These are phyloP conservation scores for Phalaenopsis hybrid DNA, from an alignment of 116 monocot species.

Conservation along the genomic window DNA sequence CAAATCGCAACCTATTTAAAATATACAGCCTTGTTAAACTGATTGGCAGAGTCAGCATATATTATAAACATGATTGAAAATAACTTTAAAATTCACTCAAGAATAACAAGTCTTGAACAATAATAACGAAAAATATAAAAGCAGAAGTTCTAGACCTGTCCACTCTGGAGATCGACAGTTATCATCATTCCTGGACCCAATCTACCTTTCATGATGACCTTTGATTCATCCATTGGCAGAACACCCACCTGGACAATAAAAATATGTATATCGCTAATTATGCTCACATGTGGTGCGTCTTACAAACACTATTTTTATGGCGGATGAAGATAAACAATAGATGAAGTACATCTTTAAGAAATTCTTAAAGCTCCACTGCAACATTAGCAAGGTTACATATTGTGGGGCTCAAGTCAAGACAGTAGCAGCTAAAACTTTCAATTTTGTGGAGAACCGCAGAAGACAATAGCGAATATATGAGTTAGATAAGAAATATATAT, in stretches of 20 bases:
- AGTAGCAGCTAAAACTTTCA: background rate
- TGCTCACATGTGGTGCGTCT: background rate
- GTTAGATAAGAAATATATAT: too few relatives aligned
- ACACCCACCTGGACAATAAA: conserved; percentile 75
- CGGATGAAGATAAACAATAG: too few relatives aligned
- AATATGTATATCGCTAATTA: background rate
- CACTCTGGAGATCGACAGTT: conserved; percentile 77
- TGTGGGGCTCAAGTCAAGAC: background rate
- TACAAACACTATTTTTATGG: too few relatives aligned
- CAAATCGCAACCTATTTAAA: too few relatives aligned
- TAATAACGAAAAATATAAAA: background rate
- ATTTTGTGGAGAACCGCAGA: background rate
- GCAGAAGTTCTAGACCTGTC: conserved; percentile 46
- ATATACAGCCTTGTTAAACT: too few relatives aligned
- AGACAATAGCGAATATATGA: too few relatives aligned
- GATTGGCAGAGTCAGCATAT: too few relatives aligned
- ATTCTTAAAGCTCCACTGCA: background rate
- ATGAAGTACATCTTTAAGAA: background rate
- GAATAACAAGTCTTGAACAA: background rate
- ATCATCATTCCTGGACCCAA: conserved; percentile 99
- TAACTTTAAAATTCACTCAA: too few relatives aligned
- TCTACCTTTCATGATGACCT: conserved; percentile 91
- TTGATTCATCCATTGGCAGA: conserved; percentile 96
- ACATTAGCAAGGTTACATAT: background rate
- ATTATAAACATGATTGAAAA: too few relatives aligned